Evolutionary conservation across 208 protist genomes (phyloP).

Genomic region (Crithidia bombi): DNA sequence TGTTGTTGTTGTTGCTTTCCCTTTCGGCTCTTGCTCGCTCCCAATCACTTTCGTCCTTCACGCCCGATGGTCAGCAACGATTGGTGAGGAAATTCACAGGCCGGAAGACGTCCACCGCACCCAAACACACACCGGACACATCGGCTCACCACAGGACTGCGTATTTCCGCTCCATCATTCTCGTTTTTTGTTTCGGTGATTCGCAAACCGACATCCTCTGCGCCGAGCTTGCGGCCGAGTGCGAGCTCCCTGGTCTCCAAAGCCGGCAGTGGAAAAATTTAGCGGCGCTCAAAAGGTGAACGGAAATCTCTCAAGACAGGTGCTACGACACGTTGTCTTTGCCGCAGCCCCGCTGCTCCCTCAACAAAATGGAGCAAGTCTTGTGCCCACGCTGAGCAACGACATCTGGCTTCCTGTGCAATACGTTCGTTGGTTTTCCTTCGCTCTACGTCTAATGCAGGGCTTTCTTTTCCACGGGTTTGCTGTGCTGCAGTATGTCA

Average conservation of each 20-base stretch:
- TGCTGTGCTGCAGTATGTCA: slow-evolving; percentile 25
- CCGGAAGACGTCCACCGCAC: no score
- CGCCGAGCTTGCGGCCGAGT: neutral
- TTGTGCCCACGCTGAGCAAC: neutral
- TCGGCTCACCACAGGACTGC: no score
- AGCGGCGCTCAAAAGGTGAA: neutral
- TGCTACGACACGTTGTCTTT: neutral
- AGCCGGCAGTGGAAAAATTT: neutral
- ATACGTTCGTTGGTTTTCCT: slow-evolving; percentile 2
- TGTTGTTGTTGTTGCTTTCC: no score
- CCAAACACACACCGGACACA: no score
- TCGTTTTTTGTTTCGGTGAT: neutral
- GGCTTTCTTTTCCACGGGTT: slow-evolving; percentile 10
- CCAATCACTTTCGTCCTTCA: no score
- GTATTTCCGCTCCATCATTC: no score
- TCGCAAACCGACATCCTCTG: neutral
- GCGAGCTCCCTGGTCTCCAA: neutral
- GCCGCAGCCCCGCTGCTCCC: neutral
- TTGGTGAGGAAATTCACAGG: no score
- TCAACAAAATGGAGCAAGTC: neutral
- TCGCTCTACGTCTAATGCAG: slow-evolving; percentile 2
- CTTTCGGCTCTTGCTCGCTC: no score
- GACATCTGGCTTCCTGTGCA: neutral
- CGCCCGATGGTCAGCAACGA: no score
- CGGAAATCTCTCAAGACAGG: no score